Conservation (phyloP, 2,329 filamentous ascomycete species). For the Stachybotrys chartarum region DNA sequence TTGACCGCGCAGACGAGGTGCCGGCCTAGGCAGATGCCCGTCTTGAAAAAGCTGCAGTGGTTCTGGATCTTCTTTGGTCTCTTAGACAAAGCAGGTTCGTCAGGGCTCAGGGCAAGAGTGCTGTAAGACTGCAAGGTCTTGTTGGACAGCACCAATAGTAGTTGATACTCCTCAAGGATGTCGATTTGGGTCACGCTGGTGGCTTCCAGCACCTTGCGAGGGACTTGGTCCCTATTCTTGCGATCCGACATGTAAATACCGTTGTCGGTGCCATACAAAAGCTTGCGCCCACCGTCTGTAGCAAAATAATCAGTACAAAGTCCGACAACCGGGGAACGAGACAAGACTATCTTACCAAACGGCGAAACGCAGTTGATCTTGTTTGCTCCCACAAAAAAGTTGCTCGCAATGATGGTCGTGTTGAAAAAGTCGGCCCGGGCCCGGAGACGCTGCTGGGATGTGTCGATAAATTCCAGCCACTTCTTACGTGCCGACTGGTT, state of each 20-base stretch:
- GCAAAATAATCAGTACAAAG: slow-evolving; percentile 8
- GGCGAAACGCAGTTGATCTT: slow-evolving; percentile 92
- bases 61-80: slow-evolving; percentile 93
- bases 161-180: slow-evolving; percentile 88
- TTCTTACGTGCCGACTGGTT: slow-evolving; percentile 85
- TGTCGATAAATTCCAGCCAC: slow-evolving; percentile 93
- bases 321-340: slow-evolving; percentile 2
- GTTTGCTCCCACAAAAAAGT: slow-evolving; percentile 60
- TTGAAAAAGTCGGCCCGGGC: slow-evolving; percentile 91
- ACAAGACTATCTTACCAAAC: slow-evolving; percentile 54
- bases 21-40: slow-evolving; percentile 86
- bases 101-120: slow-evolving; percentile 76
- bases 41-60: slow-evolving; percentile 98
- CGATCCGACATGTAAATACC: slow-evolving; percentile 91
- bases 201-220: slow-evolving; percentile 77
- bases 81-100: slow-evolving; percentile 73
- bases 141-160: slow-evolving; percentile 85
- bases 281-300: slow-evolving; percentile 83
- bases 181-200: slow-evolving; percentile 91
- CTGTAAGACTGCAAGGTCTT: slow-evolving; percentile 90
- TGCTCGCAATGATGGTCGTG: slow-evolving; percentile 51
- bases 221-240: slow-evolving; percentile 75
- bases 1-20: slow-evolving; percentile 97
- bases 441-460: slow-evolving; percentile 79
- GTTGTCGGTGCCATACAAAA: slow-evolving; percentile 90